These are phyloP conservation scores for Isatis tinctoria DNA, from an alignment of 345 rosid species.

Conservation along the genomic window DNA sequence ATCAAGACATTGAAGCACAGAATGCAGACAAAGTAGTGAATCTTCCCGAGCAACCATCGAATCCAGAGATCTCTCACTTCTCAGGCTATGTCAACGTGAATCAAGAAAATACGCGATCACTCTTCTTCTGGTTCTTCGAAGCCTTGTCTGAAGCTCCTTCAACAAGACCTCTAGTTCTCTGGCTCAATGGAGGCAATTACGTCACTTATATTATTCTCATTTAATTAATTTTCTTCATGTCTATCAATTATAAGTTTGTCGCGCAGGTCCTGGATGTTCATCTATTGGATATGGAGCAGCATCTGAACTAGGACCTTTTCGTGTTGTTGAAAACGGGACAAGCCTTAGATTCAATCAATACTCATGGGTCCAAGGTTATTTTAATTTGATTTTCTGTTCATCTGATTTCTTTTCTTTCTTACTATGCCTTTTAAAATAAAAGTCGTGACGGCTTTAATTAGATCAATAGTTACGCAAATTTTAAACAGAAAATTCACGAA, in stretches of 20 bases:
- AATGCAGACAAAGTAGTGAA: slow-evolving; percentile 41
- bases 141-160: slow-evolving; percentile 45
- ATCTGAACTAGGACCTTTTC: slow-evolving; percentile 55
- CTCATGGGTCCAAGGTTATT: slow-evolving; percentile 58
- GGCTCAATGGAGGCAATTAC: slow-evolving; percentile 63
- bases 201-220: not conserved
- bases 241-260: not conserved
- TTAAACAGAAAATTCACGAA: not conserved
- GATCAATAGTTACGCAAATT: not conserved
- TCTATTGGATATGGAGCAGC: slow-evolving; percentile 70
- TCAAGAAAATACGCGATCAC: slow-evolving; percentile 50
- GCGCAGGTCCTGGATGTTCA: slow-evolving; percentile 64
- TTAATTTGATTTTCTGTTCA: not conserved
- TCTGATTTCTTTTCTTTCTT: not conserved
- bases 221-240: not conserved
- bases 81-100: slow-evolving; percentile 63
- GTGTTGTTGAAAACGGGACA: slow-evolving; percentile 44
- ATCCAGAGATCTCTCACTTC: slow-evolving; percentile 46
- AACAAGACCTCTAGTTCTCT: slow-evolving; percentile 55
- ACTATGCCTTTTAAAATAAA: not conserved
- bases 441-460: not conserved
- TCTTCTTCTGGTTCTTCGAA: slow-evolving; percentile 75
- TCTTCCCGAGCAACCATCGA: slow-evolving; percentile 54
- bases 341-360: slow-evolving; percentile 42
- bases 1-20: slow-evolving; percentile 22